Conservation (phyloP, 164 flowering plant genomes). For the Aristolochia fimbriata region DNA sequence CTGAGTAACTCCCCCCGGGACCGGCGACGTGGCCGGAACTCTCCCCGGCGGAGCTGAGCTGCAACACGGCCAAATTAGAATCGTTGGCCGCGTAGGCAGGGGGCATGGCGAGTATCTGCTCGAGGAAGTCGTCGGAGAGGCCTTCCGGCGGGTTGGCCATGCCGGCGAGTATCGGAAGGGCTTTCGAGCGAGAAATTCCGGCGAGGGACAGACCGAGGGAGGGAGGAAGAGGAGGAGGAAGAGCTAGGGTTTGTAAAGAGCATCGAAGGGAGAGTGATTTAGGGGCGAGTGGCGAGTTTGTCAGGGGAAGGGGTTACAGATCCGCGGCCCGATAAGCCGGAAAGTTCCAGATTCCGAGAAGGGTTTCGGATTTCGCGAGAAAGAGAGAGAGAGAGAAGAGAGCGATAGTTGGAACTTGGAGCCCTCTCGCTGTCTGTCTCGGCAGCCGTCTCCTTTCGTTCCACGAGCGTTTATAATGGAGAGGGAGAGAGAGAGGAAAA, state of each 20-base stretch:
- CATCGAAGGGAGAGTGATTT: conserved; percentile 1
- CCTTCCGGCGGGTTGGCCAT: conserved; percentile 66
- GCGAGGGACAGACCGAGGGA: conserved; percentile 4
- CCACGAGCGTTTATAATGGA: conserved; percentile 6
- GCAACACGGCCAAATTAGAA: conserved; percentile 54
- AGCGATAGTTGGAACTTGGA: background rate
- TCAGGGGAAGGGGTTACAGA: conserved; percentile 12
- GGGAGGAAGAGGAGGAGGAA: conserved; percentile 9
- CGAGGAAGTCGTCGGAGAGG: conserved; percentile 67
- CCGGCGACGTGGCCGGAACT: background rate
- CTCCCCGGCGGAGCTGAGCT: conserved; percentile 63
- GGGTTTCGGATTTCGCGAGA: background rate
- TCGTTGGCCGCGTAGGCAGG: conserved; percentile 28
- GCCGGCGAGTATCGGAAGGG: conserved; percentile 2
- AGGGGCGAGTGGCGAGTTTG: conserved; percentile 10
- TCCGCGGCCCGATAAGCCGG: conserved; percentile 14
- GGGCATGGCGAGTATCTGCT: conserved; percentile 66
- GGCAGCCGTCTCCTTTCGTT: conserved; percentile 1
- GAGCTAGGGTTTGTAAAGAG: conserved; percentile 4
- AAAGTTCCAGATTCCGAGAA: background rate
- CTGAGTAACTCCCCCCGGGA: conserved; percentile 13
- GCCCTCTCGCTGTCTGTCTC: conserved; percentile 1
- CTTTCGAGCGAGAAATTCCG: background rate
- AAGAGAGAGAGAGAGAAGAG: background rate
- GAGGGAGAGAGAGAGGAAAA: conserved; percentile 2